A percentile compares a stretch with the other conserved stretches of the same genome.
These are phyloP conservation scores for Stagonosporopsis chrysanthemi DNA, from an alignment of 2,329 filamentous ascomycete species.

Conservation along the genomic window DNA sequence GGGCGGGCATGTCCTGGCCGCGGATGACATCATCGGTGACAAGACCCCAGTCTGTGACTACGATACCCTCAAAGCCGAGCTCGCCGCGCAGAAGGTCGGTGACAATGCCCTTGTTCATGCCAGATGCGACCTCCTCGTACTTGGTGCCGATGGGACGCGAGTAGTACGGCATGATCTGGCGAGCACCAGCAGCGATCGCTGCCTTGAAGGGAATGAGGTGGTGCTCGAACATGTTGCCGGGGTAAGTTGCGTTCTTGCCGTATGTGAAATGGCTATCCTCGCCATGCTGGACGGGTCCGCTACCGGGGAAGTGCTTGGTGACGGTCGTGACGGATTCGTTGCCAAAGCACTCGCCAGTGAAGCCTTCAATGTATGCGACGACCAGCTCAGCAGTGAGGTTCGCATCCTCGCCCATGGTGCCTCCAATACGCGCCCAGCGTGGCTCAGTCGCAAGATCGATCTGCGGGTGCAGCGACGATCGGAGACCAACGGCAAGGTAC, in stretches of 20 bases:
- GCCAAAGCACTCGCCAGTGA: conserved; percentile 57
- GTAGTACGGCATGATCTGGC: conserved; percentile 64
- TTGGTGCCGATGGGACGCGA: conserved; percentile 57
- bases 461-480: conserved; percentile 59
- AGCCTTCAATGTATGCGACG: conserved; percentile 57
- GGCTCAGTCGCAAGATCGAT: conserved; percentile 62
- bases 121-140: conserved; percentile 58
- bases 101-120: conserved; percentile 61
- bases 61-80: conserved; percentile 61
- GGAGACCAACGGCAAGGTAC: conserved; percentile 54
- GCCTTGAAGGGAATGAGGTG: conserved; percentile 61
- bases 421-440: conserved; percentile 57
- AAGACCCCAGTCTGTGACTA: conserved; percentile 62
- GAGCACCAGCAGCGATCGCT: conserved; percentile 58
- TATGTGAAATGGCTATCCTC: conserved; percentile 63
- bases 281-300: conserved; percentile 58
- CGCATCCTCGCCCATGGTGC: conserved; percentile 60
- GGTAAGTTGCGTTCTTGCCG: conserved; percentile 60
- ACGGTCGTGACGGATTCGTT: conserved; percentile 56
- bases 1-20: conserved; percentile 57
- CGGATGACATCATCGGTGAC: conserved; percentile 55
- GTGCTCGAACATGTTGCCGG: conserved; percentile 59
- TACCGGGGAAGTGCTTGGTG: conserved; percentile 64
- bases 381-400: conserved; percentile 49
- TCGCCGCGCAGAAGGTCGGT: conserved; percentile 58